These are phyloP conservation scores for Marasmius fiardii DNA, from an alignment of 1,284 basidiomycete genomes.

Conservation along the genomic window DNA sequence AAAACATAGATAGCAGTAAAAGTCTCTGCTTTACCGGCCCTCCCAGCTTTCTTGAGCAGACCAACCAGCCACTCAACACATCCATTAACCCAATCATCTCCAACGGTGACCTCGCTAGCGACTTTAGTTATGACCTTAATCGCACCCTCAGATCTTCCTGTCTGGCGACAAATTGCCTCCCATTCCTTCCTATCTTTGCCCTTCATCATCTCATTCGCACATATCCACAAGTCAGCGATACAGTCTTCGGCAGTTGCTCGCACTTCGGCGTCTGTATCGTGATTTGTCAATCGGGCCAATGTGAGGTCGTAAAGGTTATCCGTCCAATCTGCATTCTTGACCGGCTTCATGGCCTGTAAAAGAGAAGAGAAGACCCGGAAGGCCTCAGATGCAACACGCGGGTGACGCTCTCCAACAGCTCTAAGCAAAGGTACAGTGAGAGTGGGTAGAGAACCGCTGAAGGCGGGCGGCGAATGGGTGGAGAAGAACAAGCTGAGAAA, in stretches of 20 bases:
- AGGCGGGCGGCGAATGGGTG: constrained; percentile 72
- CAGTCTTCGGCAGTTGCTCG: constrained; percentile 79
- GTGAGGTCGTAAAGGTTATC: constrained; percentile 76
- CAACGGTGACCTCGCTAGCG: constrained; percentile 61
- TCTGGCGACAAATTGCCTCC: constrained; percentile 77
- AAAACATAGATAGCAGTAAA: constrained; percentile 80
- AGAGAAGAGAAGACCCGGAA: constrained; percentile 79
- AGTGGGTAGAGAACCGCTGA: constrained; percentile 54
- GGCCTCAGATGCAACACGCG: constrained; percentile 76
- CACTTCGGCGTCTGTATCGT: constrained; percentile 91
- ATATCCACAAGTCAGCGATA: constrained; percentile 84
- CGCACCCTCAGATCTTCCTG: constrained; percentile 70
- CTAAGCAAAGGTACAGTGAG: constrained; percentile 75
- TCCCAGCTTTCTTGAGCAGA: constrained; percentile 78
- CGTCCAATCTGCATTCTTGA: constrained; percentile 58
- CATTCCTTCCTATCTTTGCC: constrained; percentile 68
- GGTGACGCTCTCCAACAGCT: constrained; percentile 70
- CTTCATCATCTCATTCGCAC: constrained; percentile 71
- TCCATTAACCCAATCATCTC: constrained; percentile 77
- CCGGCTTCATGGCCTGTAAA: constrained; percentile 58
- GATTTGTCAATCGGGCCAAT: constrained; percentile 65
- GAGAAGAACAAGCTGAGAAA: constrained; percentile 86
- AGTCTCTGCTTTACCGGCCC: constrained; percentile 75
- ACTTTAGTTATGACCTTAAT: constrained; percentile 74
- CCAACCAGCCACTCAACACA: constrained; percentile 77